Evolutionary conservation across 108 stramenopile genomes (phyloP), one percentile per base, ranked within the genome.

Genomic region (Stephanodiscus triporus): DNA sequence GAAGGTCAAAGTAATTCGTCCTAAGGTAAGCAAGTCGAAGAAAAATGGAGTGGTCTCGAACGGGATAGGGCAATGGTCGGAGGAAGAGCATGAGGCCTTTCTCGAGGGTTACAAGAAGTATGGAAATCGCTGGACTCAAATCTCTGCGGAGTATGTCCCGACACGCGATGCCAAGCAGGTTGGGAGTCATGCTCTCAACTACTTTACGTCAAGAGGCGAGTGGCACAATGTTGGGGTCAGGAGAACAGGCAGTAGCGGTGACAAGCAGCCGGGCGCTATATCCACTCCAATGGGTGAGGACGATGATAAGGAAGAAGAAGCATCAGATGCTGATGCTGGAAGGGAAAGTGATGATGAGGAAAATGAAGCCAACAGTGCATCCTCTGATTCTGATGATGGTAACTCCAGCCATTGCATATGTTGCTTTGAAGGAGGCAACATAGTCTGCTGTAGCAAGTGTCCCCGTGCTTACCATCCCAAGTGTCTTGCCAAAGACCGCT

Each of bases 111-210:
- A 98, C 26, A 66, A 70, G 63, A 71, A 82, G 14, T 89, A 86
- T 80, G 98, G 98, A 14, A 79, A 90, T 19, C 89, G 94, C 80
- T 98, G 97, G 98, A 95, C 93, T 75, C 85, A 83, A 37, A 92
- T 96, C 45, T 73, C 73, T 17, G 80, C 84, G 8, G 36, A 82
- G 17, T 76, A 84, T 24, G 95, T 99, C 51, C 90, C 94, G 16
- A 95, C 97, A 8, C 81, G 97, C 20, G 93, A 93, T 27, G 95
- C 96, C 11, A 86, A 89, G 20, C 97, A 98, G 58, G 93, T 97
- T 65, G 91, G 97, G 19, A 95, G 94, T 38, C 98, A 98, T 74
- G 98, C 98, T 4, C 95, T 97, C 79, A 97, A 97, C 77, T 97
- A 97, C 81, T 97, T 98, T 76, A 85, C 93, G 69, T 95, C 96